Evolutionary conservation across 768 basidiomycete genomes (phyloP).

Genomic region (Pisolithus sp.): DNA sequence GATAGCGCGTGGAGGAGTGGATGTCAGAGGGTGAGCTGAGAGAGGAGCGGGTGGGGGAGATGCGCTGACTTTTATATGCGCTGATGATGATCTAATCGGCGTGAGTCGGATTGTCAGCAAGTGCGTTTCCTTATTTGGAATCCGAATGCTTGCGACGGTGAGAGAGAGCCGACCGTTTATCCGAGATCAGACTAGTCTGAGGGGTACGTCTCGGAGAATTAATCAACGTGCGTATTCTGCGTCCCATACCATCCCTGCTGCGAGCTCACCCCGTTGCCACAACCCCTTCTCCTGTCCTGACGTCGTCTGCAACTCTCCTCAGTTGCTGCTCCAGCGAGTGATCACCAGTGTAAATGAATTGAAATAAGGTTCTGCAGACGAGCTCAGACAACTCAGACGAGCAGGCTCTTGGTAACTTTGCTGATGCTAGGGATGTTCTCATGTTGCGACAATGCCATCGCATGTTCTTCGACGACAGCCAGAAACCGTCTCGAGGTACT

Average conservation of each 20-base stretch:
- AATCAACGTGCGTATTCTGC: background rate
- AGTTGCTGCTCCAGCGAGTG: conserved; percentile 9
- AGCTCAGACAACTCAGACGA: too few relatives aligned
- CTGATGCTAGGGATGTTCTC: background rate
- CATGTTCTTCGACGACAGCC: conserved; percentile 14
- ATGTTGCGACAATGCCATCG: conserved; percentile 10
- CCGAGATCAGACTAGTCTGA: background rate
- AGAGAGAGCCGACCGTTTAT: background rate
- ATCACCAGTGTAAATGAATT: background rate
- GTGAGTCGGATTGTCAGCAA: conserved; percentile 4
- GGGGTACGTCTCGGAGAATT: background rate
- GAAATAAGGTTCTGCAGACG: too few relatives aligned
- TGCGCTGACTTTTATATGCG: conserved; percentile 20
- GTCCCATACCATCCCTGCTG: conserved; percentile 16
- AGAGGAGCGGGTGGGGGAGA: conserved; percentile 1
- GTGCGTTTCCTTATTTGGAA: background rate
- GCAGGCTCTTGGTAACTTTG: too few relatives aligned
- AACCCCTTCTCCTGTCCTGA: background rate
- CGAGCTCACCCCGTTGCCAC: conserved; percentile 5
- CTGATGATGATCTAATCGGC: conserved; percentile 16
- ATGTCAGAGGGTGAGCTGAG: conserved; percentile 4
- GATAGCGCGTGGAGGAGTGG: conserved; percentile 1
- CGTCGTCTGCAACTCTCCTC: background rate
- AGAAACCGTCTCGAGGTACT: conserved; percentile 12
- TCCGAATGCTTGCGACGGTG: background rate